phyloP scores from a whole-genome alignment of 331 rosid genomes.

The Cydonia oblonga region DNA sequence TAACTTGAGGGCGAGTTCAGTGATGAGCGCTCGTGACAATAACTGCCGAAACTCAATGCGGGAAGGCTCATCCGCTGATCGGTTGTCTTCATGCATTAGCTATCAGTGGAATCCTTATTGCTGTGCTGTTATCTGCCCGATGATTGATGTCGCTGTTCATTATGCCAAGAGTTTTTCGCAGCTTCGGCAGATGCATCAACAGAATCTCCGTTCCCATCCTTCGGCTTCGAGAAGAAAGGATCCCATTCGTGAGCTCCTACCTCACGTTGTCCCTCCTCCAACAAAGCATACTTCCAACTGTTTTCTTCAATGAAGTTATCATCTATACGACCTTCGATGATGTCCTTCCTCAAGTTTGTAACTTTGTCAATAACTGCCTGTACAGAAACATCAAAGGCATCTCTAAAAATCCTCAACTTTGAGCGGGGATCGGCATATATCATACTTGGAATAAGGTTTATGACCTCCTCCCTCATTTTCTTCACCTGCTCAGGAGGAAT shows the following conservation, averaged over 20 bases:
- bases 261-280: constrained; percentile 73
- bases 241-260: constrained; percentile 96
- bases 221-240: constrained; percentile 89
- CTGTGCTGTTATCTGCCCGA: constrained; percentile 13
- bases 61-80: not conserved
- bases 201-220: constrained; percentile 61
- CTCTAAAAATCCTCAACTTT: constrained; percentile 59
- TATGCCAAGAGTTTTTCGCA: constrained; percentile 91
- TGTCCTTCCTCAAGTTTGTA: constrained; percentile 64
- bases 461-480: constrained; percentile 78
- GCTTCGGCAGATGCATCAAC: constrained; percentile 48
- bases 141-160: constrained; percentile 51
- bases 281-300: constrained; percentile 83
- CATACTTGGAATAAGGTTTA: constrained; percentile 63
- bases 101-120: not conserved
- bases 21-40: constrained; percentile 2
- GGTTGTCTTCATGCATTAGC: not conserved
- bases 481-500: constrained; percentile 59
- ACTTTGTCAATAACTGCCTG: constrained; percentile 68
- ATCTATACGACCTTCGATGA: constrained; percentile 42
- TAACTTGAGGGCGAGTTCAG: not conserved
- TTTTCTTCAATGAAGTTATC: constrained; percentile 72
- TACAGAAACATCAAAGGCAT: constrained; percentile 82
- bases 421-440: constrained; percentile 91
- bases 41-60: constrained; percentile 4